Conservation (phyloP, 1,139 yeast genomes). For the Trichomonascaceae sp. region DNA sequence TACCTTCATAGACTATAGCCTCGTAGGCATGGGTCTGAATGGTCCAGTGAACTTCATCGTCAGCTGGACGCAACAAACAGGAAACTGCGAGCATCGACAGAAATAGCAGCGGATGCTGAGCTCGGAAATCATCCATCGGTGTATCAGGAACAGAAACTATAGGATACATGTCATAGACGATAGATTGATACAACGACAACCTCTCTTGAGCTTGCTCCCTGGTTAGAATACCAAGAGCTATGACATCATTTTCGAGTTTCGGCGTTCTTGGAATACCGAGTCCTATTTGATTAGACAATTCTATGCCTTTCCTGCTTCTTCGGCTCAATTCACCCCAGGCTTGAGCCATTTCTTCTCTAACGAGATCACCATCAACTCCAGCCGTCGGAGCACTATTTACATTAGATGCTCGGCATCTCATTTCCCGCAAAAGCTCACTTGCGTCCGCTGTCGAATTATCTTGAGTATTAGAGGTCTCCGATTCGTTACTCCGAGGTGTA, state of each 20-base stretch:
- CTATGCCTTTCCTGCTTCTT: slow-evolving; percentile 23
- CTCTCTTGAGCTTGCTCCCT: slow-evolving; percentile 30
- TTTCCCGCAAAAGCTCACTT: not conserved
- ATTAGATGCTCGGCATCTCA: not conserved
- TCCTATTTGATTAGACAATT: slow-evolving; percentile 18
- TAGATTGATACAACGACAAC: slow-evolving; percentile 24
- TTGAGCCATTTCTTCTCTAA: slow-evolving; percentile 26
- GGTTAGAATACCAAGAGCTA: slow-evolving; percentile 29
- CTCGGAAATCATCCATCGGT: slow-evolving; percentile 44
- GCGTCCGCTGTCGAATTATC: not conserved
- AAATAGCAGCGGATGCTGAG: slow-evolving; percentile 53
- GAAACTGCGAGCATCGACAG: slow-evolving; percentile 60
- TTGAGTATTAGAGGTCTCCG: not conserved
- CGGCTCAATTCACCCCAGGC: slow-evolving; percentile 29
- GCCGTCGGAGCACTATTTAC: slow-evolving; percentile 4
- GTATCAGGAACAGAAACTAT: slow-evolving; percentile 44
- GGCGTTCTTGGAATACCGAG: slow-evolving; percentile 20
- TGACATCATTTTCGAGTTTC: slow-evolving; percentile 27
- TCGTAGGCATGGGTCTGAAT: slow-evolving; percentile 57
- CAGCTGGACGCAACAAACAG: slow-evolving; percentile 31
- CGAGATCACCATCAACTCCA: slow-evolving; percentile 21
- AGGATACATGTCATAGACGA: slow-evolving; percentile 39
- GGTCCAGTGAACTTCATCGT: slow-evolving; percentile 33
- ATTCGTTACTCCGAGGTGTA: not conserved
- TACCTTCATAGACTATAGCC: slow-evolving; percentile 53